Evolutionary conservation across 352 stramenopile genomes (phyloP).

Genomic region (Thraustochytrium aureum): DNA sequence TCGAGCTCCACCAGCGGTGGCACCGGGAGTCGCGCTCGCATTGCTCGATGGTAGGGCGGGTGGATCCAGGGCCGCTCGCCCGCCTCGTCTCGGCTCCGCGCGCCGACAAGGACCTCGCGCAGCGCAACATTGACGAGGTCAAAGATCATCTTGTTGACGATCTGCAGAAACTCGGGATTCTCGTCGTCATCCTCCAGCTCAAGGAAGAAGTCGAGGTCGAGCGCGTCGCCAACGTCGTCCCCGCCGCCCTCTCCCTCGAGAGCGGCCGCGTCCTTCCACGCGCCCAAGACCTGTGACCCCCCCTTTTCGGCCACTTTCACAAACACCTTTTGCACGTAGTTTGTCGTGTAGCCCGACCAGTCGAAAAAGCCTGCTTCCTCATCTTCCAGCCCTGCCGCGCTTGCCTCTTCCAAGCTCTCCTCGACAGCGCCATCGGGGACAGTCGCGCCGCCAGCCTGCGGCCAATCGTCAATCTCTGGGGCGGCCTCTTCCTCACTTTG

Average conservation of each 20-base stretch:
- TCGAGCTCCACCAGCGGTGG: slow-evolving; percentile 1
- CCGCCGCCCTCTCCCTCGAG: background rate
- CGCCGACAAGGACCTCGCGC: slow-evolving; percentile 20
- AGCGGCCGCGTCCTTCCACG: slow-evolving; percentile 28
- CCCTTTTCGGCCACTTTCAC: slow-evolving; percentile 10
- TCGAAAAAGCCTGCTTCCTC: slow-evolving; percentile 49
- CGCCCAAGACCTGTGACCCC: background rate
- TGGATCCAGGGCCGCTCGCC: background rate
- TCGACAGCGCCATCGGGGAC: no score
- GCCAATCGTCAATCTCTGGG: no score
- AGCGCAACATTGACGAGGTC: slow-evolving; percentile 41
- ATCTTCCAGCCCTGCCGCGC: no score
- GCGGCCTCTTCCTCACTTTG: background rate
- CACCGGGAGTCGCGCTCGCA: slow-evolving; percentile 13
- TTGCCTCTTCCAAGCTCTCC: no score
- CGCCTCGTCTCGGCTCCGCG: background rate
- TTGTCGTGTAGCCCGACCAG: slow-evolving; percentile 17
- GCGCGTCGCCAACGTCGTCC: background rate
- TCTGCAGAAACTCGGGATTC: slow-evolving; percentile 44
- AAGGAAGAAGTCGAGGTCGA: slow-evolving; percentile 37
- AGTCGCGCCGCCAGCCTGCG: no score
- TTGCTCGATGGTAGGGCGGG: slow-evolving; percentile 3
- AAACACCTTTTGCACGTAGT: slow-evolving; percentile 22
- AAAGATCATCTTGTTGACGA: slow-evolving; percentile 52
- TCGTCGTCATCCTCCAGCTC: slow-evolving; percentile 19